Conservation (phyloP, 192 early-diverging fungal genomes). For the Coemansia javaensis region DNA sequence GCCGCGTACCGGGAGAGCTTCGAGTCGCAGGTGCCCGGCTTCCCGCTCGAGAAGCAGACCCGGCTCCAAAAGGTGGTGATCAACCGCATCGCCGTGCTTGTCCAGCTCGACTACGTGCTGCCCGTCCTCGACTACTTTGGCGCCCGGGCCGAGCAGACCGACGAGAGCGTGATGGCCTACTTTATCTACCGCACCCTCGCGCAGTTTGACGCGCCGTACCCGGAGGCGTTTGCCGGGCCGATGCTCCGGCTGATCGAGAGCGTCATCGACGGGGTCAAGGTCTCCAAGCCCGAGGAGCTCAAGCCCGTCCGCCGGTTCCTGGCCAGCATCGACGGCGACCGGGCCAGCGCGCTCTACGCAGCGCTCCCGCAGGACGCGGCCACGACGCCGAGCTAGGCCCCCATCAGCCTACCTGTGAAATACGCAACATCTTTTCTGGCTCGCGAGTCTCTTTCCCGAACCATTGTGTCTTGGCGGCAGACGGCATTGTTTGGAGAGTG, state of each 20-base stretch:
- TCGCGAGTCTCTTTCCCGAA: neutral
- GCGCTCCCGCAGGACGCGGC: constrained; percentile 6
- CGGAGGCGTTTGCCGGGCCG: constrained; percentile 17
- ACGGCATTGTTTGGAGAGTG: no score
- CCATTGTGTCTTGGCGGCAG: no score
- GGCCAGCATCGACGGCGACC: constrained; percentile 11
- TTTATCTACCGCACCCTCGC: constrained; percentile 50
- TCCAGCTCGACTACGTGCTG: constrained; percentile 58
- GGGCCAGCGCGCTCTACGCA: constrained; percentile 1
- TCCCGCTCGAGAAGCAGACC: constrained; percentile 63
- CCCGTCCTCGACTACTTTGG: constrained; percentile 63
- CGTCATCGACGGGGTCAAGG: constrained; percentile 23
- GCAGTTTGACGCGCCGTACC: constrained; percentile 35
- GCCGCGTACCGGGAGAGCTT: constrained; percentile 57
- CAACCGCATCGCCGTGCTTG: constrained; percentile 63
- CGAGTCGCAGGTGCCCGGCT: constrained; percentile 49
- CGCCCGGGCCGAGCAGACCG: constrained; percentile 49
- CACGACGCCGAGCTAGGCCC: neutral
- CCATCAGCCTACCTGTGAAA: neutral
- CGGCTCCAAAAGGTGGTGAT: constrained; percentile 61
- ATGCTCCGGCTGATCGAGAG: constrained; percentile 23
- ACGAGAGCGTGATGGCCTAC: constrained; percentile 66
- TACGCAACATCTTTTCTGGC: neutral
- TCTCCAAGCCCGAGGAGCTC: constrained; percentile 20
- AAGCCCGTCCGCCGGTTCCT: constrained; percentile 22